Base-by-base conservation (phyloP, 169 alveolate species). In the Eimeria necatrix region DNA sequence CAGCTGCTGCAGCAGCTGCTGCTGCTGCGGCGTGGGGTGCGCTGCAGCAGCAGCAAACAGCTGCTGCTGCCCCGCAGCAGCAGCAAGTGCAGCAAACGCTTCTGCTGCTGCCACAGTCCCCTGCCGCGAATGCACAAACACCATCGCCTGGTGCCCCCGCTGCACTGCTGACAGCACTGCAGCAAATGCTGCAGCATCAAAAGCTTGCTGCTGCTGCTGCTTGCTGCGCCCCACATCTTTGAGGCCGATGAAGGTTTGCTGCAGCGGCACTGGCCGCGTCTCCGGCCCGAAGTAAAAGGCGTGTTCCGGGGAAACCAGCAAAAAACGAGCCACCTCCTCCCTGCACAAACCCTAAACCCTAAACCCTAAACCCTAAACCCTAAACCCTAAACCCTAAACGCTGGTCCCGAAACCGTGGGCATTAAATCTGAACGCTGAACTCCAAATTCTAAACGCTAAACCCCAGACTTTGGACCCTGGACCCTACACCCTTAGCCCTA, bases 41-140 rank as follows among this genome's bases (percentile, higher is more conserved):
- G 64, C 68, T 20, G 51, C 4, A 48, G 85, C 51, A 26, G 92
- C 2, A 4, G 78, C 2, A 73, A 49, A 20, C 8, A 68, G 60
- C 5, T 16, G 49, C 64, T 8, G 61, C 26, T 61, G 76, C 48
- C 52, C 52, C 8, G 59, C 20, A 16, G 80, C 76, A 10, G 88
- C 88, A 6, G 74, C 86, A 6, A 68, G 9, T 3, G 71, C 59
- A 0, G 90, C 76, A 4, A 56, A 49, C 8, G 88, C 76, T 76
- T 98, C 98, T 9, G 99, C 99, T 20, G 99, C 98, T 87, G 98
- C 99, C 59, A 97, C 98, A 4, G 99, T 99, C 94, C 99, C 99
- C 95, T 98, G 98, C 94, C 99, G 98, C 41, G 99, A 98, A 96
- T 99, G 99, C 12, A 99, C 99, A 95, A 99, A 99, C 41, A 99